These are phyloP conservation scores for Hygrocybe punicea DNA, from an alignment of 768 basidiomycete genomes.

Conservation along the genomic window DNA sequence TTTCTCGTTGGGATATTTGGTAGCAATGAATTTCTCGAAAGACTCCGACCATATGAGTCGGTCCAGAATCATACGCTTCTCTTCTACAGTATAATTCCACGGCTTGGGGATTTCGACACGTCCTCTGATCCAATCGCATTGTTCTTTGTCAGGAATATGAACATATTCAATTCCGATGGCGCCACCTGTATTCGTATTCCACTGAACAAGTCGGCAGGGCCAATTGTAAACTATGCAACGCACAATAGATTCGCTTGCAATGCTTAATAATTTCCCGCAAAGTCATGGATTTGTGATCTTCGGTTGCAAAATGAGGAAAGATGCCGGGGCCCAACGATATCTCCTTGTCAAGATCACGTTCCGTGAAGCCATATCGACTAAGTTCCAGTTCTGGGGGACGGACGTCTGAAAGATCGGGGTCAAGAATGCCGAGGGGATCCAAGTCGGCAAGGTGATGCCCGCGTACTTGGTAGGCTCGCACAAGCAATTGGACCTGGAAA, in stretches of 20 bases:
- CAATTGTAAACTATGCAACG: slow-evolving; percentile 28
- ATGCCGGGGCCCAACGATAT: slow-evolving; percentile 95
- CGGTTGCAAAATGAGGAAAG: slow-evolving; percentile 88
- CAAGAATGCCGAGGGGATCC: slow-evolving; percentile 91
- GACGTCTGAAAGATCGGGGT: slow-evolving; percentile 76
- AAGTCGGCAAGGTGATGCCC: slow-evolving; percentile 95
- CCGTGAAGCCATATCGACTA: slow-evolving; percentile 92
- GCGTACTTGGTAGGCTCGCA: slow-evolving; percentile 97
- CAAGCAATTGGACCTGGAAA: slow-evolving; percentile 87
- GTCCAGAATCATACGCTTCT: slow-evolving; percentile 98
- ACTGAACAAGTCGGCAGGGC: slow-evolving; percentile 5
- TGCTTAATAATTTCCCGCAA: slow-evolving; percentile 88
- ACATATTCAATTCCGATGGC: slow-evolving; percentile 87
- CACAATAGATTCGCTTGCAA: slow-evolving; percentile 92
- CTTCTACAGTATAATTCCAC: slow-evolving; percentile 96
- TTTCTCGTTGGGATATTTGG: slow-evolving; percentile 99
- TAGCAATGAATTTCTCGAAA: slow-evolving; percentile 97
- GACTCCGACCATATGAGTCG: slow-evolving; percentile 99
- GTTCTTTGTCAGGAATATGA: slow-evolving; percentile 97
- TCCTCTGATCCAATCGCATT: slow-evolving; percentile 99
- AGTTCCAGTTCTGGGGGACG: slow-evolving; percentile 89
- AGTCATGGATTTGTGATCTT: slow-evolving; percentile 82
- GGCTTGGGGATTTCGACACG: slow-evolving; percentile 93
- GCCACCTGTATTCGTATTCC: slow-evolving; percentile 52
- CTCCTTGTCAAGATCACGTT: slow-evolving; percentile 90